A percentile compares a stretch with the other conserved stretches of the same genome.
Conservation (phyloP, 768 basidiomycete genomes). For the Lactarius psammicola region DNA sequence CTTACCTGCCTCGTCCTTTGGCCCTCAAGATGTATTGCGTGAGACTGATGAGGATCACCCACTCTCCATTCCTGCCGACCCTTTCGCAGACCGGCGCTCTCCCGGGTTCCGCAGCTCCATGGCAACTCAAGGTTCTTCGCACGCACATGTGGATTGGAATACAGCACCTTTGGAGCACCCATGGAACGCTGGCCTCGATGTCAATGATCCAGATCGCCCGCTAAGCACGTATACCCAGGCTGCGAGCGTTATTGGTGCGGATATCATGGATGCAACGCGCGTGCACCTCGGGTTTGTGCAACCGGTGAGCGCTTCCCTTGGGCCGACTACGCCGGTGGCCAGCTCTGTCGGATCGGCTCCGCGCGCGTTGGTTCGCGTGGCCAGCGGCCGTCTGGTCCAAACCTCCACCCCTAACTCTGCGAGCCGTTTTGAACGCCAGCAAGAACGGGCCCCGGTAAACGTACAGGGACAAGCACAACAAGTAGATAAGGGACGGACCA, state of each 20-base stretch:
- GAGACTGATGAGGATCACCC: constrained; percentile 44
- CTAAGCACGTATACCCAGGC: constrained; percentile 62
- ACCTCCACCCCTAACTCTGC: constrained; percentile 36
- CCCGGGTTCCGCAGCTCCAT: constrained; percentile 33
- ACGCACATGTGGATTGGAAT: constrained; percentile 33
- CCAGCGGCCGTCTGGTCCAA: constrained; percentile 60
- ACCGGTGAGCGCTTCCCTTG: constrained; percentile 30
- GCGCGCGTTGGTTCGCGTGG: constrained; percentile 53
- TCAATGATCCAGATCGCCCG: constrained; percentile 45
- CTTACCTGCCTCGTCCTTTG: constrained; percentile 70
- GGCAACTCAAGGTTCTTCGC: constrained; percentile 27
- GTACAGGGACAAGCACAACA: constrained; percentile 53
- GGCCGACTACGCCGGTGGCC: constrained; percentile 28
- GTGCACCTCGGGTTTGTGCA: constrained; percentile 58
- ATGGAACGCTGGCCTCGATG: constrained; percentile 33
- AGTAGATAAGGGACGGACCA: constrained; percentile 46
- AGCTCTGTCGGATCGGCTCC: constrained; percentile 35
- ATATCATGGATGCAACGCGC: constrained; percentile 64
- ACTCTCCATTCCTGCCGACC: constrained; percentile 41
- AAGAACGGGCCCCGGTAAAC: constrained; percentile 58
- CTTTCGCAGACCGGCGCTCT: constrained; percentile 65
- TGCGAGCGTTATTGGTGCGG: constrained; percentile 40
- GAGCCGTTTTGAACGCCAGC: constrained; percentile 58
- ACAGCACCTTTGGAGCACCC: constrained; percentile 10
- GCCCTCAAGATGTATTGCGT: constrained; percentile 58